Evolutionary conservation across 2,329 filamentous ascomycete species (phyloP), one percentile per base, ranked within the genome.

Genomic region (Ceratocystis destructans): DNA sequence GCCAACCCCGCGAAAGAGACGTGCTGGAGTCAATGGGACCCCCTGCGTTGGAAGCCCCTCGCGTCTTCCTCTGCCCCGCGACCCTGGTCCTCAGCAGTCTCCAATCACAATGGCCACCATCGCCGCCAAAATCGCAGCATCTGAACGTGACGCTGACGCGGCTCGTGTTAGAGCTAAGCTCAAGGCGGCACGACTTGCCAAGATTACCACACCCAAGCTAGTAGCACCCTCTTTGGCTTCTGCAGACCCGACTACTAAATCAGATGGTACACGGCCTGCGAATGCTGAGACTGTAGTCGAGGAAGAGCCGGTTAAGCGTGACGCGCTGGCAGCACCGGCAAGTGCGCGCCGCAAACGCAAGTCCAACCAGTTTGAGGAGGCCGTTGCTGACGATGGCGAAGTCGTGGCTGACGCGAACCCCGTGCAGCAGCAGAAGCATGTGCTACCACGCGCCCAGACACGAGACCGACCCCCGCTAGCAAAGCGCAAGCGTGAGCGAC

Each of bases 151-250:
- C 64, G 84, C 84, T 3, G 83, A 86, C 69, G 84, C 84, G 1
- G 83, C 83, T 1, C 78, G 84, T 28, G 83, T 86, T 0, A 76
- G 83, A 2, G 84, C 84, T 2, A 87, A 86, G 72, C 77, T 87
- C 37, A 81, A 79, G 70, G 83, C 84, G 0, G 81, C 80, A 2
- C 74, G 78, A 45, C 74, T 73, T 15, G 72, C 72, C 65, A 75
- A 74, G 65, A 63, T 55, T 12, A 62, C 61, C 17, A 61, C 66
- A 5, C 62, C 66, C 25, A 48, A 7, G 7, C 46, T 62, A 1
- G 25, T 63, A 8, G 15, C 57, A 31, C 25, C 50, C 41, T 28
- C 55, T 1, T 61, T 25, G 5, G 3, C 17, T 5, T 25, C 62
- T 17, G 22, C 25, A 2, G 12, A 22, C 6, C 12, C 28, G 1